These are phyloP conservation scores for Globisporangium irregulare DNA, from an alignment of 352 stramenopile species.

Conservation along the genomic window DNA sequence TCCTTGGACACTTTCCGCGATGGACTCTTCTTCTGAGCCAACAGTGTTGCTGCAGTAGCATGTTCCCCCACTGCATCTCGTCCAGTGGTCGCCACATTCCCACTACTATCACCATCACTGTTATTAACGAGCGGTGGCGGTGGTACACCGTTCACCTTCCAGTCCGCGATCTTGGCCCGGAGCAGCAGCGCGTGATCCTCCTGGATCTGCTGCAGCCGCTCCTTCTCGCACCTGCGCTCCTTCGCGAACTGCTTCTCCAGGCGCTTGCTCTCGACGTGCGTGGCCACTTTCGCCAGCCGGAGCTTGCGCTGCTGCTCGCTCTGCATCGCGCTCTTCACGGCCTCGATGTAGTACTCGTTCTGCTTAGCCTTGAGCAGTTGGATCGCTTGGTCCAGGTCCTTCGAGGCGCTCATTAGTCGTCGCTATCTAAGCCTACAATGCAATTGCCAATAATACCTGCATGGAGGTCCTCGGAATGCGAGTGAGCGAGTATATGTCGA, in stretches of 20 bases:
- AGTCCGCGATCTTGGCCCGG: conserved; percentile 48
- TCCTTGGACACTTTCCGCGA: conserved; percentile 35
- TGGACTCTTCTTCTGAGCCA: conserved; percentile 23
- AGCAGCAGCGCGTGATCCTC: conserved; percentile 55
- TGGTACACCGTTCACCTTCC: conserved; percentile 35
- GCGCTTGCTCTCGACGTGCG: conserved; percentile 40
- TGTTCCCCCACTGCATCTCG: neutral
- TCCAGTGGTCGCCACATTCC: neutral
- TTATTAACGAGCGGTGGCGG: neutral
- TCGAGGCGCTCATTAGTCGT: neutral
- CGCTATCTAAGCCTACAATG: neutral
- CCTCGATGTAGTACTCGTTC: conserved; percentile 47
- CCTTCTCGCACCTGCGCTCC: conserved; percentile 41
- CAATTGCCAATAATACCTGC: neutral
- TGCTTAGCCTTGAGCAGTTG: conserved; percentile 12
- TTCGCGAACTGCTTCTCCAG: conserved; percentile 54
- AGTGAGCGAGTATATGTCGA: neutral
- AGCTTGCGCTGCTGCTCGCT: conserved; percentile 47
- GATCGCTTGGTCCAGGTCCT: conserved; percentile 9
- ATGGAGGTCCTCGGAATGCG: neutral
- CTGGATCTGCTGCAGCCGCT: conserved; percentile 56
- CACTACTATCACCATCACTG: neutral
- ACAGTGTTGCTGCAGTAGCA: neutral
- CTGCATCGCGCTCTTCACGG: conserved; percentile 49
- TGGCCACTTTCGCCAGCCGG: conserved; percentile 33